These are phyloP conservation scores for Gryganskiella cystojenkinii DNA, from an alignment of 192 early-diverging fungal species.

Conservation along the genomic window DNA sequence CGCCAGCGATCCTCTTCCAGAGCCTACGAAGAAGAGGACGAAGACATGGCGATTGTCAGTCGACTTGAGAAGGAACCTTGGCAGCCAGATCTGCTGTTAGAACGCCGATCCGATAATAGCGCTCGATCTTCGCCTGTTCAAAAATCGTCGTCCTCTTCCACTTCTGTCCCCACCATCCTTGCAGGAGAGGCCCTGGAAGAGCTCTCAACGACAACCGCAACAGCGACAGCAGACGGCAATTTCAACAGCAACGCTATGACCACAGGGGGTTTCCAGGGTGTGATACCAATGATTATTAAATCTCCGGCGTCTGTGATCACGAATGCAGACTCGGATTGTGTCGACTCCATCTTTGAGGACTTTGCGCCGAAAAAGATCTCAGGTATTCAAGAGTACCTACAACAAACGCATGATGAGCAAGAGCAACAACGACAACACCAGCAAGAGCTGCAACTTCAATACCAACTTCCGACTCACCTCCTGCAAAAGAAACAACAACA, in stretches of 20 bases:
- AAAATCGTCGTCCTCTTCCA: background rate
- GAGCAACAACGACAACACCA: constrained; percentile 25
- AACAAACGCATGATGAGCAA: constrained; percentile 35
- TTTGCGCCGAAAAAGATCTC: constrained; percentile 4
- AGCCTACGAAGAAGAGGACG: constrained; percentile 35
- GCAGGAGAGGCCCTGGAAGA: background rate
- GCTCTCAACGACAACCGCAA: background rate
- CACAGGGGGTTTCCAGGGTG: constrained; percentile 21
- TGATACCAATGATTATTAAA: constrained; percentile 43
- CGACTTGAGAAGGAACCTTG: constrained; percentile 48
- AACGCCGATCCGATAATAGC: constrained; percentile 27
- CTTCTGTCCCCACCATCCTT: background rate
- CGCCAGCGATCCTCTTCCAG: constrained; percentile 25
- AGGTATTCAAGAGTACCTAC: constrained; percentile 44
- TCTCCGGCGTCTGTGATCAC: constrained; percentile 45
- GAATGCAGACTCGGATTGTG: constrained; percentile 31
- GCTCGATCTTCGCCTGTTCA: background rate
- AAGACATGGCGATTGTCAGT: constrained; percentile 44
- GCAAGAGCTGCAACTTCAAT: constrained; percentile 20
- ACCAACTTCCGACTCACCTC: constrained; percentile 27
- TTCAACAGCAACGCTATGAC: no score
- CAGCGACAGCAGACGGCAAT: constrained; percentile 1
- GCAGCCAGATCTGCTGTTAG: constrained; percentile 48
- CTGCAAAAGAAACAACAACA: background rate
- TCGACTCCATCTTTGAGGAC: constrained; percentile 31